Evolutionary conservation across 805 yeast genomes (phyloP).

Genomic region (Hanseniaspora nectarophila): DNA sequence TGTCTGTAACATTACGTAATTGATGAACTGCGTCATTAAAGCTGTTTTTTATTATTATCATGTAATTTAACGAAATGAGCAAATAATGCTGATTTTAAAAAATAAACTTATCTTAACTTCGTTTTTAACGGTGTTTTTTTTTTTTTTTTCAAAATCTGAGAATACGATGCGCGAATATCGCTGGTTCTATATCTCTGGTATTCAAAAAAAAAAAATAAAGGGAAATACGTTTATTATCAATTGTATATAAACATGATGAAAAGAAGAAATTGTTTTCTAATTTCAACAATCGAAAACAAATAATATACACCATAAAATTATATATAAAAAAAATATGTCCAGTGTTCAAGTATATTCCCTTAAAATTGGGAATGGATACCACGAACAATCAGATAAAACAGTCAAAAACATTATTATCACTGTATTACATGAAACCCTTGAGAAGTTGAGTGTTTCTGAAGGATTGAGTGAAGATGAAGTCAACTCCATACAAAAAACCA

Average conservation of each 20-base stretch:
- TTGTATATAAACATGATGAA: no score
- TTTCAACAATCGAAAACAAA: neutral
- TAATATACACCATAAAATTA: neutral
- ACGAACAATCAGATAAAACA: conserved; percentile 16
- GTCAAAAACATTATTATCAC: conserved; percentile 6
- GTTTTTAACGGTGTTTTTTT: neutral
- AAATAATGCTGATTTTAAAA: no score
- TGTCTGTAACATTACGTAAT: no score
- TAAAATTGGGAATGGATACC: conserved; percentile 11
- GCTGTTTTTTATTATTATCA: no score
- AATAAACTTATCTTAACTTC: no score
- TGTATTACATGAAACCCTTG: neutral
- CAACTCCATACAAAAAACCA: neutral
- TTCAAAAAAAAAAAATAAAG: neutral
- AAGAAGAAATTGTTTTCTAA: no score
- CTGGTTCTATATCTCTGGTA: neutral
- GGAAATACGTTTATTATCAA: no score
- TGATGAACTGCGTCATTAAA: no score
- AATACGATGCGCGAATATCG: neutral
- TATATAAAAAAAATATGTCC: neutral
- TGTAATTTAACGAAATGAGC: no score
- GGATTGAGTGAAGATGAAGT: neutral
- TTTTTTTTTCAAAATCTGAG: neutral
- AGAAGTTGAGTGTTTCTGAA: neutral
- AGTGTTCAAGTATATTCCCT: neutral